These are phyloP conservation scores for Myrica gale DNA, from an alignment of 306 rosid species.

Conservation along the genomic window DNA sequence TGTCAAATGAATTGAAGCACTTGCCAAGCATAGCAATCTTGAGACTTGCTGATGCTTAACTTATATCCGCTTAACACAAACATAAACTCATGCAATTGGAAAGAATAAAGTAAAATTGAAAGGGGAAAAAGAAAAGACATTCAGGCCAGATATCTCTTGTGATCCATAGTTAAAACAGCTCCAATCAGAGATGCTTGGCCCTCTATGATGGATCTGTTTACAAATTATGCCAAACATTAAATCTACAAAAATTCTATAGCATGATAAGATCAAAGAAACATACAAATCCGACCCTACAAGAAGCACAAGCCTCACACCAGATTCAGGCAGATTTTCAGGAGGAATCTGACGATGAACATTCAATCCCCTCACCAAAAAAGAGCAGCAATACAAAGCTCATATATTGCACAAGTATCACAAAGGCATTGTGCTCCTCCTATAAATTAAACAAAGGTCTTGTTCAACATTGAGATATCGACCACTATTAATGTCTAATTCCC, in stretches of 20 bases:
- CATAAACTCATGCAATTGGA: neutral
- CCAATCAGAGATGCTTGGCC: conserved; percentile 3
- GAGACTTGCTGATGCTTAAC: conserved; percentile 1
- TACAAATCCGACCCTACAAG: neutral
- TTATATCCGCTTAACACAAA: neutral
- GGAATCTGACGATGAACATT: conserved; percentile 8
- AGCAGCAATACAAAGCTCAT: neutral
- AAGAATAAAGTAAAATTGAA: neutral
- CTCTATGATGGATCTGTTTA: neutral
- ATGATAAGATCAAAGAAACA: neutral
- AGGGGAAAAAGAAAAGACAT: neutral
- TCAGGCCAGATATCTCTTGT: neutral
- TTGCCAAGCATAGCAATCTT: conserved; percentile 14
- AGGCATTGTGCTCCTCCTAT: neutral
- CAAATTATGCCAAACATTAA: neutral
- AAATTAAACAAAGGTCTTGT: neutral
- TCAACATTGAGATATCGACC: neutral
- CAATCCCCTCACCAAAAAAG: conserved; percentile 3
- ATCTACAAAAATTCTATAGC: neutral
- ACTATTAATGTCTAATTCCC: neutral
- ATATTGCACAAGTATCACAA: neutral
- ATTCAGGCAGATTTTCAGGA: neutral
- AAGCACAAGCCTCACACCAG: too few relatives aligned
- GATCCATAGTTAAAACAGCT: neutral
- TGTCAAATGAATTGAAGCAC: neutral